Evolutionary conservation across 2,329 filamentous ascomycete genomes (phyloP).

Genomic region (Paraphaeosphaeria minitans): DNA sequence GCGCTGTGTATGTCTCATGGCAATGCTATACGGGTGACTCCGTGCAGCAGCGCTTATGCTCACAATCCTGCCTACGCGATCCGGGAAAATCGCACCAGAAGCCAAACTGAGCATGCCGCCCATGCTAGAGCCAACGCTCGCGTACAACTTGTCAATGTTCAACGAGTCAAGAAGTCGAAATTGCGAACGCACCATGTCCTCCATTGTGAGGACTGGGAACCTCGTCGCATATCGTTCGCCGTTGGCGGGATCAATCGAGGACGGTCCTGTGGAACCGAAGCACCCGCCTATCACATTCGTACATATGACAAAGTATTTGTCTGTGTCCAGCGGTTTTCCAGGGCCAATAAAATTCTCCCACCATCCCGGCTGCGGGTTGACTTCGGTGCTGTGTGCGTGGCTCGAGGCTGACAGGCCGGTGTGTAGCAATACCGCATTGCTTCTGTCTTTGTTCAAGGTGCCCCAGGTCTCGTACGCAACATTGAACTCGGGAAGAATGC

Average conservation of each 20-base stretch:
- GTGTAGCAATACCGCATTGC: slow-evolving; percentile 89
- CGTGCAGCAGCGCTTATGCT: slow-evolving; percentile 93
- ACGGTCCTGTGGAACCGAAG: slow-evolving; percentile 92
- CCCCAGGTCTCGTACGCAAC: slow-evolving; percentile 97
- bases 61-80: slow-evolving; percentile 79
- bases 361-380: slow-evolving; percentile 90
- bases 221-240: slow-evolving; percentile 88
- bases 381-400: slow-evolving; percentile 88
- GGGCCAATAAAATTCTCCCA: slow-evolving; percentile 99
- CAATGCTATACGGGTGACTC: slow-evolving; percentile 96
- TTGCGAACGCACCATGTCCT: slow-evolving; percentile 97
- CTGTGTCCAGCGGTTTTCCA: slow-evolving; percentile 80
- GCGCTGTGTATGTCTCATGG: slow-evolving; percentile 96
- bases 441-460: slow-evolving; percentile 74
- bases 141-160: slow-evolving; percentile 78
- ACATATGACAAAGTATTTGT: slow-evolving; percentile 92
- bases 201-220: slow-evolving; percentile 93
- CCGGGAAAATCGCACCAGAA: slow-evolving; percentile 80
- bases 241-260: slow-evolving; percentile 85
- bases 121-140: slow-evolving; percentile 96
- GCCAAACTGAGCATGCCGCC: slow-evolving; percentile 97
- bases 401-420: slow-evolving; percentile 97
- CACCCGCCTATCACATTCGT: slow-evolving; percentile 97
- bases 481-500: slow-evolving; percentile 84
- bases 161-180: slow-evolving; percentile 84